Evolutionary conservation across 805 yeast species (phyloP), one percentile per base, ranked within the genome.

Genomic region (Diddensiella caesifluorescens): DNA sequence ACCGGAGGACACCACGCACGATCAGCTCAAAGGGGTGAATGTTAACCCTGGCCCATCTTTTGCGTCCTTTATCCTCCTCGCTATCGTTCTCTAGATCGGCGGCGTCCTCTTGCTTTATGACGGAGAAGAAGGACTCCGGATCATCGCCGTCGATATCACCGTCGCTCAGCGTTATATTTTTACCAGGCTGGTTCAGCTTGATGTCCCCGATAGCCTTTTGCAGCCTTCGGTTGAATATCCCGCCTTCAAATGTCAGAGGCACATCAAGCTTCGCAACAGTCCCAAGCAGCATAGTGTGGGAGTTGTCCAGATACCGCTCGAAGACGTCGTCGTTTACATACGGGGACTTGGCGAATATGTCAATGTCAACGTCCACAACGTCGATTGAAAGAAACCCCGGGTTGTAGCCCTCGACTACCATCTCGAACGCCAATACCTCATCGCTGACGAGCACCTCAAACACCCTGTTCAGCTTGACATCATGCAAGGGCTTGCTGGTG

Each of bases 11-110:
- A 1, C 97, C 97, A 38, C 95, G 69, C 2, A 90, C 70, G 16
- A 87, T 83, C 50, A 90, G 66, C 46, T 87, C 95, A 60, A 89
- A 90, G 9, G 95, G 95, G 56, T 84, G 75, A 46, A 77, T 74
- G 7, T 82, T 77, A 9, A 90, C 75, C 9, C 69, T 67, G 39
- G 75, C 74, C 97, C 97, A 89, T 55, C 79, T 79, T 41, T 73
- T 51, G 15, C 55, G 52, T 15, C 53, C 54, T 21, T 52, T 53
- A 4, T 51, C 54, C 25, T 13, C 16, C 37, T 15, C 36, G 16
- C 18, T 18, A 9, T 19, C 18, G 27, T 28, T 27, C 34, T 38
- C 30, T 20, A 35, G 40, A 16, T 26, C 15, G 22, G 18, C 22
- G 4, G 23, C 26, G n/a, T 28, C 43, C 15, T 19, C 22, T 10